Conservation (phyloP, 176 grass and related monocot species). For the Oryza glaberrima region DNA sequence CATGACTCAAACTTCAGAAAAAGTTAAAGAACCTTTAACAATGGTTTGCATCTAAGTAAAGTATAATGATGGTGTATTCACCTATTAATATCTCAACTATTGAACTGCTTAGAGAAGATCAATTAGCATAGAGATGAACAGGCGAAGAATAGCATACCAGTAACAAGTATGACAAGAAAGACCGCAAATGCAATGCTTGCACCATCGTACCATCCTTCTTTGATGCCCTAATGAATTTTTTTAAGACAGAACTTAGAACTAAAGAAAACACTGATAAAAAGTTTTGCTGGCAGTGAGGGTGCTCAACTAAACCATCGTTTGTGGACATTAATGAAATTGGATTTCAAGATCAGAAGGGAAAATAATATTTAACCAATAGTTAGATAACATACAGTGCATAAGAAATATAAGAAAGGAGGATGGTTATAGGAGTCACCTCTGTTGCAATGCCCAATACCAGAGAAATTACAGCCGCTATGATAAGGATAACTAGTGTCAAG, state of each 20-base stretch:
- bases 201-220: slow-evolving; percentile 98
- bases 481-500: slow-evolving; percentile 88
- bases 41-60: slow-evolving; percentile 22
- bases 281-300: not conserved
- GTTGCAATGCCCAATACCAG: slow-evolving; percentile 86
- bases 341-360: not conserved
- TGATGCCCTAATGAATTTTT: slow-evolving; percentile 66
- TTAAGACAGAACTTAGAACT: slow-evolving; percentile 45
- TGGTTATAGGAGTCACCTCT: slow-evolving; percentile 61
- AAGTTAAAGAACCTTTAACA: slow-evolving; percentile 1
- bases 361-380: slow-evolving; percentile 22
- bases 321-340: slow-evolving; percentile 5
- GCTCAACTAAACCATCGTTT: not conserved
- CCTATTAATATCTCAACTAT: slow-evolving; percentile 23
- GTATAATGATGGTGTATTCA: slow-evolving; percentile 15
- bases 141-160: slow-evolving; percentile 65
- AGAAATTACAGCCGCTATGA: slow-evolving; percentile 81
- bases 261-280: slow-evolving; percentile 36
- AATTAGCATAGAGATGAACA: not conserved
- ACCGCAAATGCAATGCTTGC: slow-evolving; percentile 94
- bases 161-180: slow-evolving; percentile 93
- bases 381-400: not conserved
- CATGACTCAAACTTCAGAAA: slow-evolving; percentile 6
- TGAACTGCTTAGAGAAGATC: slow-evolving; percentile 3
- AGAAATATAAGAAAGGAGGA: not conserved